A percentile compares a stretch with the other conserved stretches of the same genome.
phyloP scores from a whole-genome alignment of 352 stramenopile species.

The Phytophthora chlamydospora region DNA sequence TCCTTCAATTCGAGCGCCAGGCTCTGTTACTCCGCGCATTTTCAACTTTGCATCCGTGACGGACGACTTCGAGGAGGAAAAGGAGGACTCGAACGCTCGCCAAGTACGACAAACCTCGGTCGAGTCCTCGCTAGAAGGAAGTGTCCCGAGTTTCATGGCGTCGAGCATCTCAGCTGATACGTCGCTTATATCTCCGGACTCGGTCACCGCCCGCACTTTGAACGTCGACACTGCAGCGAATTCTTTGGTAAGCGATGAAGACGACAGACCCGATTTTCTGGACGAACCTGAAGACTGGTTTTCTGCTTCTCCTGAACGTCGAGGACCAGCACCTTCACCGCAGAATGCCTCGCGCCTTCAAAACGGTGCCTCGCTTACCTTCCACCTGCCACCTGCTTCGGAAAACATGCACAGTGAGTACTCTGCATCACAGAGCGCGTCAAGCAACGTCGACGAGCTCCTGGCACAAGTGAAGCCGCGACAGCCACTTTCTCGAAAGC shows the following conservation, averaged over 20 bases:
- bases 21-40: conserved; percentile 30
- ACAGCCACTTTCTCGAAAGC: conserved; percentile 6
- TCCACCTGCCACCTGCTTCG: conserved; percentile 8
- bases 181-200: not conserved
- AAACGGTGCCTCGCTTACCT: conserved; percentile 11
- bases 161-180: conserved; percentile 4
- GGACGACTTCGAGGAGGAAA: conserved; percentile 8
- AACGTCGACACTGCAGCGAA: conserved; percentile 33
- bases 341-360: conserved; percentile 9
- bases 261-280: conserved; percentile 11
- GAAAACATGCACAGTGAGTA: conserved; percentile 19
- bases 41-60: conserved; percentile 52
- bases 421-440: conserved; percentile 18
- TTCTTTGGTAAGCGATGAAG: conserved; percentile 5
- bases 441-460: not conserved
- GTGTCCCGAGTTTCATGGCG: conserved; percentile 3
- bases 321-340: conserved; percentile 15
- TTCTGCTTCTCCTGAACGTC: conserved; percentile 22
- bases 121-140: conserved; percentile 8
- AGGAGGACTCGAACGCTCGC: not conserved
- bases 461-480: not conserved
- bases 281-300: conserved; percentile 27
- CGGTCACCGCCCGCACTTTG: conserved; percentile 28
- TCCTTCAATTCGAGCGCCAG: conserved; percentile 16
- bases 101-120: not conserved